phyloP scores from a whole-genome alignment of 768 basidiomycete species.

The Kwoniella dendrophila region DNA sequence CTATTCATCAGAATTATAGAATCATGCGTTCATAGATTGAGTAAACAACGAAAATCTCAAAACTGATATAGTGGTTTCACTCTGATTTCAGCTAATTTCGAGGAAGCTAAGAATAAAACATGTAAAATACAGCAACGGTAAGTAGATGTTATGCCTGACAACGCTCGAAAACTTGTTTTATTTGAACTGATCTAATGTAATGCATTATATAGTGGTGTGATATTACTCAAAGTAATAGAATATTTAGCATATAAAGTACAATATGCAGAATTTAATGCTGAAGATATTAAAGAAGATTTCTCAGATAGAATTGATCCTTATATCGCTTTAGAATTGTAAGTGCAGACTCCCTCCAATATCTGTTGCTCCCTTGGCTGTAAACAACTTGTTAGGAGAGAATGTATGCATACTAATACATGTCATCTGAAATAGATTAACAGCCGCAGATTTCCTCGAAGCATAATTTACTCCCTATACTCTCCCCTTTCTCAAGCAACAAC shows the following conservation, averaged over 20 bases:
- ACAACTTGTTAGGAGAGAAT: neutral
- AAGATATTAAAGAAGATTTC: slow-evolving; percentile 83
- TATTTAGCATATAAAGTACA: slow-evolving; percentile 83
- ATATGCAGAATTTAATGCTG: slow-evolving; percentile 69
- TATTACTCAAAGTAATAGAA: slow-evolving; percentile 85
- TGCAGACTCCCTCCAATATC: slow-evolving; percentile 26
- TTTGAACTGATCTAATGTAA: slow-evolving; percentile 5
- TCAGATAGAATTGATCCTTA: slow-evolving; percentile 81
- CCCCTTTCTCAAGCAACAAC: too few relatives aligned
- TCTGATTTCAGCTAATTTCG: slow-evolving; percentile 65
- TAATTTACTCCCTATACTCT: slow-evolving; percentile 5
- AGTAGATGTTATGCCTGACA: slow-evolving; percentile 1
- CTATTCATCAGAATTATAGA: too few relatives aligned
- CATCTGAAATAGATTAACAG: slow-evolving; percentile 28
- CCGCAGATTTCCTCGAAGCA: slow-evolving; percentile 45
- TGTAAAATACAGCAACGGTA: slow-evolving; percentile 74
- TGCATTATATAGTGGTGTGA: slow-evolving; percentile 59
- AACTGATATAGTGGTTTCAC: too few relatives aligned
- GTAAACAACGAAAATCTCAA: too few relatives aligned
- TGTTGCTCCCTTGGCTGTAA: neutral
- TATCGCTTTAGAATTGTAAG: slow-evolving; percentile 84
- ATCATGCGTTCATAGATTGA: too few relatives aligned
- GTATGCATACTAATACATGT: neutral
- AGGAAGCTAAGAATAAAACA: slow-evolving; percentile 71
- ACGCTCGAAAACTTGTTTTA: too few relatives aligned